Conservation (phyloP, 768 basidiomycete genomes). For the Hygrocybe coccinea region DNA sequence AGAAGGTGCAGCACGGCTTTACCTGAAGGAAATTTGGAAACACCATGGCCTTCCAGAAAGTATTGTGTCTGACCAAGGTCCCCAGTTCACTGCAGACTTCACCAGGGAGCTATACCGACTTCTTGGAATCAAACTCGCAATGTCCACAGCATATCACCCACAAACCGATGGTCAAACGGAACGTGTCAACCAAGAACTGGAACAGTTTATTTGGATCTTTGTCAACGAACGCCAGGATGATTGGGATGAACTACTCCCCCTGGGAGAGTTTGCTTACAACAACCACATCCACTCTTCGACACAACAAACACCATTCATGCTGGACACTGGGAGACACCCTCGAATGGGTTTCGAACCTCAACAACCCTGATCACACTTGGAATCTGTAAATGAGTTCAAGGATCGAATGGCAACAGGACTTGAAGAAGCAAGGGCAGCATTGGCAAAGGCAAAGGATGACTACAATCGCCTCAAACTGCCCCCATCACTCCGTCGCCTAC, state of each 20-base stretch:
- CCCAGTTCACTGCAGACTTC: conserved; percentile 29
- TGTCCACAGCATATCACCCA: no score
- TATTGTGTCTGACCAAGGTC: no score
- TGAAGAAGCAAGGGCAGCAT: conserved; percentile 11
- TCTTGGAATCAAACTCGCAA: conserved; percentile 30
- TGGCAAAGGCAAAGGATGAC: conserved; percentile 15
- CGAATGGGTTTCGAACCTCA: conserved; percentile 10
- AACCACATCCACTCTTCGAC: conserved; percentile 9
- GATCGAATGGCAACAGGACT: conserved; percentile 12
- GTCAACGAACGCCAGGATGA: conserved; percentile 20
- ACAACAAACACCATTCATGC: conserved; percentile 10
- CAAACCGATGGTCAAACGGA: no score
- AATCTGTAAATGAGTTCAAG: conserved; percentile 10
- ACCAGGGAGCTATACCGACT: conserved; percentile 25
- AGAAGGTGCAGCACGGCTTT: no score
- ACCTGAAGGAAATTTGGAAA: no score
- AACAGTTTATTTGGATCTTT: conserved; percentile 27
- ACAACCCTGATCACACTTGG: not conserved
- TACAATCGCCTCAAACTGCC: conserved; percentile 17
- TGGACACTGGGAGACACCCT: conserved; percentile 12
- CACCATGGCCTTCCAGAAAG: no score
- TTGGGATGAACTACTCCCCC: conserved; percentile 21
- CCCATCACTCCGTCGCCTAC: conserved; percentile 10
- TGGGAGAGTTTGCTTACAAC: no score
- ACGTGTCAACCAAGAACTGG: conserved; percentile 28